Evolutionary conservation across 2,329 filamentous ascomycete genomes (phyloP).

Genomic region (Chalaropsis thielavioides): DNA sequence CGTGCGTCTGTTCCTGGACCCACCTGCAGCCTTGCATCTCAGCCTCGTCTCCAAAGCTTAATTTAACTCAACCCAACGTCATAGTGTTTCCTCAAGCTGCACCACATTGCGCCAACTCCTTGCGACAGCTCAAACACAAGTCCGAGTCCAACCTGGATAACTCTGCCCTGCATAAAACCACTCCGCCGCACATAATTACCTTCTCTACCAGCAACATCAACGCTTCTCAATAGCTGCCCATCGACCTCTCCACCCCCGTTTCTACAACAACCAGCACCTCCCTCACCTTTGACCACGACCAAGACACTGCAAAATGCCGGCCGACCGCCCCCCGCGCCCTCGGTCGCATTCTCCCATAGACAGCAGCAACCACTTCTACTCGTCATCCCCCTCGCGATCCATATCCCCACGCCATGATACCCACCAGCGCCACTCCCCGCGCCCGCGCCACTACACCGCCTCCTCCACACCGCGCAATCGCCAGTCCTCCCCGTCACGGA

Average conservation of each 20-base stretch:
- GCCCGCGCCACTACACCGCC: constrained; percentile 24
- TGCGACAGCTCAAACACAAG: not conserved
- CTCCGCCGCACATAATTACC: no score
- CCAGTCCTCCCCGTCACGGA: constrained; percentile 22
- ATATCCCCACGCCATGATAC: constrained; percentile 19
- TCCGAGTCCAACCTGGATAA: not conserved
- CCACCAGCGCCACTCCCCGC: constrained; percentile 22
- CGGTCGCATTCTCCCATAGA: constrained; percentile 24
- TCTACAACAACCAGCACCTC: constrained; percentile 18
- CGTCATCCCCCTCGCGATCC: constrained; percentile 28
- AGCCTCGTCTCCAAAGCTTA: constrained; percentile 13
- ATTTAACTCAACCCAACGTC: constrained; percentile 1
- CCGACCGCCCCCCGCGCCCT: constrained; percentile 22
- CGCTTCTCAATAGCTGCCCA: no score
- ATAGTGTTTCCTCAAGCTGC: not conserved
- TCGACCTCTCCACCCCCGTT: not conserved
- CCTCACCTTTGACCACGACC: constrained; percentile 25
- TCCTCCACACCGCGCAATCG: constrained; percentile 22
- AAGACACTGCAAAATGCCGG: constrained; percentile 8
- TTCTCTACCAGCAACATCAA: no score
- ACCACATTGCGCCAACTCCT: not conserved
- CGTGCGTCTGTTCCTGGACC: not conserved
- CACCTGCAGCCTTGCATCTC: constrained; percentile 8
- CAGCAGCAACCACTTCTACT: constrained; percentile 26
- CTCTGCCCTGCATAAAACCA: no score